Evolutionary conservation across 106 monocot genomes (phyloP), one percentile per base, ranked within the genome.

Genomic region (Dendrobium huoshanense): DNA sequence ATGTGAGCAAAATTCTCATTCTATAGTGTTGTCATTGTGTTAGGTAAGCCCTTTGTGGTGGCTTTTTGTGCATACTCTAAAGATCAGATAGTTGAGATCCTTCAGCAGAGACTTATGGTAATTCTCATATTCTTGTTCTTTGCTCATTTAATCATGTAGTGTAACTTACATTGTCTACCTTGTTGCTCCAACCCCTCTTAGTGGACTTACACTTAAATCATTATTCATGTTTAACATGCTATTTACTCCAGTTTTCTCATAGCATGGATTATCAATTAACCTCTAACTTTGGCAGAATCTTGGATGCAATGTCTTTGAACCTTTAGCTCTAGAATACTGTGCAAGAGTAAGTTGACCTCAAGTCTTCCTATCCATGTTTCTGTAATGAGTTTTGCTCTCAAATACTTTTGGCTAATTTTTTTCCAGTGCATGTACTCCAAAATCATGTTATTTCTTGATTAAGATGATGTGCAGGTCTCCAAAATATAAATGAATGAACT

Each of bases 41-140:
- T 78, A 94, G 97, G 97, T 80, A 89, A 90, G 70, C 98, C 98
- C 25, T 72, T 40, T 59, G 90, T 99, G 49, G 55, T 95, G 48
- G 88, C 93, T 75, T 99, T 91, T 82, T 82, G 86, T 79, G 91
- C 98, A 54, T 99, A 99, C 58, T 90, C 88, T 59, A 91, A 84
- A 87, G 91, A 99, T 82, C 94, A 95, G 80, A 99, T 99, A 83
- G 80, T 89, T 33, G 79, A 88, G 74, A 99, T 99, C 81, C 85
- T 99, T 82, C 86, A 84, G 47, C 88, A 99, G 61, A 99, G 98
- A 78, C 91, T 99, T 37, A 68, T 61, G 90, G 97, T 97, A 86
- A 80, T 45, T 83, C 44, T 79, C n/a, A 4, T 43, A 37, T 37
- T 70, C 17, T 59, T 44, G 42, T 2, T 40, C 58, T 44, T 55